Evolutionary conservation across 2,329 filamentous ascomycete species (phyloP), one percentile per base, ranked within the genome.

Genomic region (Parastagonospora avenae): DNA sequence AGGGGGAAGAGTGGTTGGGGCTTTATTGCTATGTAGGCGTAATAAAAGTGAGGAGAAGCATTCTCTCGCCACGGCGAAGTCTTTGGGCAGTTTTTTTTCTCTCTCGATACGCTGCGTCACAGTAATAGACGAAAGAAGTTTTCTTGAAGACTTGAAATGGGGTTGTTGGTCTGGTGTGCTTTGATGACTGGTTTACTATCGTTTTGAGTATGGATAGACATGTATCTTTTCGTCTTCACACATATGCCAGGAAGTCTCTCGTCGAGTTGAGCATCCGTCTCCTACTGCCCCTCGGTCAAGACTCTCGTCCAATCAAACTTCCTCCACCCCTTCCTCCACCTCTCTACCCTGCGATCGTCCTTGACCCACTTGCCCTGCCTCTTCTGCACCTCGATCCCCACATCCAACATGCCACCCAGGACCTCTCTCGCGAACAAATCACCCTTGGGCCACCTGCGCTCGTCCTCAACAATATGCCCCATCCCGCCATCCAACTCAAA

Each of bases 371-470:
- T 80, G 1, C 93, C 94, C 75, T 97, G 92, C 73, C 86, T 89
- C 81, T 94, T 97, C 59, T 96, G 87, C 11, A 95, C 80, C 60
- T 95, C 88, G 2, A 89, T 85, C 57, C 87, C 91, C 19, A 85
- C 81, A 73, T 95, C 92, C 45, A 97, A 75, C 86, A 99, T 97
- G 2, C 93, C 94, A 0, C 92, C 94, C 32, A 99, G 80, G 6
- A 96, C 85, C 76, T 97, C 94, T 47, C 94, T 80, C 2, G 94
- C 94, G 71, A 99, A 99, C 14, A 97, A 73, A 74, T 99, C 94
- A 0, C 93, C 93, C 63, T 83, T 85, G 0, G 95, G 95, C 94
- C 94, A 99, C 43, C 86, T 80, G 42, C 85, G 82, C 27, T 86
- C 79, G 63, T 99, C 90, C 75, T 99, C 94, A 0, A 99, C 90